These are phyloP conservation scores for Aureobasidium zeae DNA, from an alignment of 2,329 filamentous ascomycete genomes.

Conservation along the genomic window DNA sequence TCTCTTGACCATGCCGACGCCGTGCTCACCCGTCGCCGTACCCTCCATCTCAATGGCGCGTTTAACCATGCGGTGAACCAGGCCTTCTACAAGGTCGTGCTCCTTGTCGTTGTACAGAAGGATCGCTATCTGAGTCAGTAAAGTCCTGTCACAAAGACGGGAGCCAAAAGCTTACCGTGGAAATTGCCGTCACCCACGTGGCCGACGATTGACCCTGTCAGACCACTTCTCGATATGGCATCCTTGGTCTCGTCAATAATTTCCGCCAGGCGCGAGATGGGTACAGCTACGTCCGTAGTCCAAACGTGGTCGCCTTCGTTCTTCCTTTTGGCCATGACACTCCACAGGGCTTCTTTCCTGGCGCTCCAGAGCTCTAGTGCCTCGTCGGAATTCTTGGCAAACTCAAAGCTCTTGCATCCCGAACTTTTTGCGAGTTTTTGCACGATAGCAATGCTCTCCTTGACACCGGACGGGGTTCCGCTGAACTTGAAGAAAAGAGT, in stretches of 20 bases:
- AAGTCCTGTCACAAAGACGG: background rate
- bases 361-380: constrained; percentile 65
- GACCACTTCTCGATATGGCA: constrained; percentile 52
- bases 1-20: constrained; percentile 73
- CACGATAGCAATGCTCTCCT: constrained; percentile 67
- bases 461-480: constrained; percentile 58
- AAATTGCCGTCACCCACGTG: constrained; percentile 71
- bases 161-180: constrained; percentile 51
- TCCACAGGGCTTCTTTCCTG: constrained; percentile 66
- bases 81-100: constrained; percentile 54
- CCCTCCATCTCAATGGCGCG: constrained; percentile 70
- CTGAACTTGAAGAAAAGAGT: constrained; percentile 71
- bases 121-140: constrained; percentile 38
- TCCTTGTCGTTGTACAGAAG: constrained; percentile 59
- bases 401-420: constrained; percentile 59
- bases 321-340: constrained; percentile 56
- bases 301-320: constrained; percentile 56
- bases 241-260: constrained; percentile 69
- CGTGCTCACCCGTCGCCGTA: constrained; percentile 78
- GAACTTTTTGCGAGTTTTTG: constrained; percentile 49
- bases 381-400: constrained; percentile 55
- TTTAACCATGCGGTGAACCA: constrained; percentile 80
- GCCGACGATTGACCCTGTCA: constrained; percentile 59
- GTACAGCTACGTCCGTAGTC: constrained; percentile 75
- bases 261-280: constrained; percentile 59